Evolutionary conservation across 2,329 filamentous ascomycete genomes (phyloP).

Genomic region (Colletotrichum sp.): DNA sequence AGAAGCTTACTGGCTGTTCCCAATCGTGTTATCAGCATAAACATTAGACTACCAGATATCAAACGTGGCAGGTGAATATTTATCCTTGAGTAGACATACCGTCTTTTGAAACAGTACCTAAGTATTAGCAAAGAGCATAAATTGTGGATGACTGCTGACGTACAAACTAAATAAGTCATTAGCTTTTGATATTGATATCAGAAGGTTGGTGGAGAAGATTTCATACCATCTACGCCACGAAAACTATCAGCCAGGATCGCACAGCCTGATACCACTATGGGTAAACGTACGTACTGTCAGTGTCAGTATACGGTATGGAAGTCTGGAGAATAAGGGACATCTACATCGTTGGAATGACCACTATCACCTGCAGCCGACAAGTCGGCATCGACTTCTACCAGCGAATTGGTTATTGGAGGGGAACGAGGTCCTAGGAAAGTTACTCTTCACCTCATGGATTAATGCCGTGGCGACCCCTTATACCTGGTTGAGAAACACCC

Average conservation of each 20-base stretch:
- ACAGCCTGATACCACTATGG: not conserved
- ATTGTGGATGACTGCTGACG: too few relatives aligned
- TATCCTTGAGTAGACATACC: too few relatives aligned
- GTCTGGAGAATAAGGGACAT: too few relatives aligned
- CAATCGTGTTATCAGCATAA: too few relatives aligned
- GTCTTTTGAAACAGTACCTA: too few relatives aligned
- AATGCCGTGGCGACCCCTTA: not conserved
- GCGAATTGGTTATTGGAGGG: not conserved
- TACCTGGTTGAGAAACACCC: not conserved
- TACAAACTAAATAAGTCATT: too few relatives aligned
- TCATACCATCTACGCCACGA: not conserved
- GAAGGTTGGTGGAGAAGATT: too few relatives aligned
- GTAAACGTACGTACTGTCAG: not conserved
- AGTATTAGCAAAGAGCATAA: too few relatives aligned
- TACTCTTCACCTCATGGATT: not conserved
- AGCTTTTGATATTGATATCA: too few relatives aligned
- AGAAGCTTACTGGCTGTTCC: too few relatives aligned
- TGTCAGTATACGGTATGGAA: not conserved
- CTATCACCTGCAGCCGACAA: not conserved
- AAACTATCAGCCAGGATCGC: not conserved
- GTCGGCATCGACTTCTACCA: fast-evolving
- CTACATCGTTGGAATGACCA: not conserved
- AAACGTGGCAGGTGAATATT: too few relatives aligned
- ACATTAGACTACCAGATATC: too few relatives aligned
- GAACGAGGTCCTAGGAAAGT: not conserved